Conservation (phyloP, 805 yeast species). For the Suhomyces prunicola region DNA sequence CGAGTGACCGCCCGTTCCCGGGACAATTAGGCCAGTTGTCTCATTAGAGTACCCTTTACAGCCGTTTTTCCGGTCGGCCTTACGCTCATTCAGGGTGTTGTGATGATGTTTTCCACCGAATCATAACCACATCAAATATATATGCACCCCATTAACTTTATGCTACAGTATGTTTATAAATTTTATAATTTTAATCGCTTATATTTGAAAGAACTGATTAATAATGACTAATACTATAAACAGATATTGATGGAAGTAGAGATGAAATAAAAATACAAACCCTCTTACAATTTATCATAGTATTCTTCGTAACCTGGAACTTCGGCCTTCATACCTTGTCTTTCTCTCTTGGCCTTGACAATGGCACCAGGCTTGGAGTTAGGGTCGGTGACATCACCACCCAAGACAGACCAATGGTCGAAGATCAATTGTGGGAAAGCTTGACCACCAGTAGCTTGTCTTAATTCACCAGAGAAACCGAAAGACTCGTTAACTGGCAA, state of each 20-base stretch:
- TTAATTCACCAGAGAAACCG: slow-evolving; percentile 99
- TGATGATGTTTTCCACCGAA: not conserved
- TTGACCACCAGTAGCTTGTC: slow-evolving; percentile 99
- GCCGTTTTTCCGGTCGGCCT: not conserved
- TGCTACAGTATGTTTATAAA: not conserved
- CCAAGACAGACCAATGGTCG: slow-evolving; percentile 94
- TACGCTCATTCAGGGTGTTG: too few relatives aligned
- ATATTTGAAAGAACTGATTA: slow-evolving; percentile 1
- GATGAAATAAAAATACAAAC: not conserved
- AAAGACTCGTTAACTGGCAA: slow-evolving; percentile 99
- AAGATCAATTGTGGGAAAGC: slow-evolving; percentile 99
- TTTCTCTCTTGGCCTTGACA: slow-evolving; percentile 70
- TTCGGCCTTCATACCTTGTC: slow-evolving; percentile 94
- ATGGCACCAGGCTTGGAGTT: slow-evolving; percentile 61
- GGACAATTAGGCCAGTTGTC: not conserved
- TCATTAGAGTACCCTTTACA: not conserved
- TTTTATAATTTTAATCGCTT: not conserved
- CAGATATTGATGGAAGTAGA: slow-evolving; percentile 2
- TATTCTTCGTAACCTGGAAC: slow-evolving; percentile 99
- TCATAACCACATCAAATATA: not conserved
- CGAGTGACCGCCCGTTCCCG: not conserved
- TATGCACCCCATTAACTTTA: not conserved
- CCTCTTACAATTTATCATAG: slow-evolving; percentile 79
- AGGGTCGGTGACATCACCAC: slow-evolving; percentile 92
- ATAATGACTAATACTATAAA: slow-evolving; percentile 12